Conservation (phyloP, 805 yeast species). For the Kurtzmaniella fragi region DNA sequence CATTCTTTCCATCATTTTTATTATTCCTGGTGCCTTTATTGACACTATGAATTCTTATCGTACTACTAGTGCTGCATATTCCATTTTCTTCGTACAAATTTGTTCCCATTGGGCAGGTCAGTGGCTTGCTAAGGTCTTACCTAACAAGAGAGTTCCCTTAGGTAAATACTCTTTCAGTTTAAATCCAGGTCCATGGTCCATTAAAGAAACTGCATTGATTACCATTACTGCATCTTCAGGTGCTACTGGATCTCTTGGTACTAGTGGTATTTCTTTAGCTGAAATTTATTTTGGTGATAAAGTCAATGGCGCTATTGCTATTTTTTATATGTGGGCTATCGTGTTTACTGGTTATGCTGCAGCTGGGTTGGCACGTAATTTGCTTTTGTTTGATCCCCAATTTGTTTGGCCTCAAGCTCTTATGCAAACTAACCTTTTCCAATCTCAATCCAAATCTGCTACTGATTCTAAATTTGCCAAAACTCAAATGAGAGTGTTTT, state of each 20-base stretch:
- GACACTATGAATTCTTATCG: conserved; percentile 39
- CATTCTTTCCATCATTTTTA: conserved; percentile 26
- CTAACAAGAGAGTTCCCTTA: conserved; percentile 18
- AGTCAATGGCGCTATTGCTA: conserved; percentile 32
- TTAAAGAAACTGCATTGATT: conserved; percentile 49
- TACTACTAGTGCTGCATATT: conserved; percentile 45
- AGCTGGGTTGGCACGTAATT: conserved; percentile 44
- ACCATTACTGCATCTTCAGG: conserved; percentile 49
- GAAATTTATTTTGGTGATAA: conserved; percentile 37
- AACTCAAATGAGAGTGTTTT: conserved; percentile 35
- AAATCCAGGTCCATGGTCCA: conserved; percentile 55
- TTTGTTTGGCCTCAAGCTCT: conserved; percentile 48
- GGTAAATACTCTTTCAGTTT: conserved; percentile 24
- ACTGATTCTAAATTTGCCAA: conserved; percentile 11
- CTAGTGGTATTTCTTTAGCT: conserved; percentile 42
- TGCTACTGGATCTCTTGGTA: conserved; percentile 49
- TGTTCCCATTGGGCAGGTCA: conserved; percentile 44
- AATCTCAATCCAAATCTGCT: conserved; percentile 19
- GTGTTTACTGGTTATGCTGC: conserved; percentile 51
- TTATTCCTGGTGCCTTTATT: conserved; percentile 39
- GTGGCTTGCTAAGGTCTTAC: conserved; percentile 39
- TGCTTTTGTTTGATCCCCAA: conserved; percentile 44
- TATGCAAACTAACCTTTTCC: conserved; percentile 46
- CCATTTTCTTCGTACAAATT: conserved; percentile 49
- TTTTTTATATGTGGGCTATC: conserved; percentile 46